A percentile compares a stretch with the other conserved stretches of the same genome.
Conservation (phyloP, 805 yeast species). For the Saturnispora hagleri region DNA sequence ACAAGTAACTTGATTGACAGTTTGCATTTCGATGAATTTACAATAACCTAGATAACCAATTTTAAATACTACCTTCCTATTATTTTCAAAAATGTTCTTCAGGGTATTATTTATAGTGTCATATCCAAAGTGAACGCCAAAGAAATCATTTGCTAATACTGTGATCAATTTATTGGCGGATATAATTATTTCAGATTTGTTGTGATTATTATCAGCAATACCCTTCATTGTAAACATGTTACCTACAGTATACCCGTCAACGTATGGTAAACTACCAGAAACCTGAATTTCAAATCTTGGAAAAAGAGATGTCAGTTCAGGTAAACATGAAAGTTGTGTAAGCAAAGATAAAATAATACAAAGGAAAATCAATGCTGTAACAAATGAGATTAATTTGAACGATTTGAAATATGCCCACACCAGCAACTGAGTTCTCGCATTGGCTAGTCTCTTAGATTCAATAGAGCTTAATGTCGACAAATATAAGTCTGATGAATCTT, state of each 20-base stretch:
- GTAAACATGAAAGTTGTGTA: slow-evolving; percentile 27
- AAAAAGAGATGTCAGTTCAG: slow-evolving; percentile 25
- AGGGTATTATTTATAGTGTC: slow-evolving; percentile 13
- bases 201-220: background rate
- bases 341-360: slow-evolving; percentile 19
- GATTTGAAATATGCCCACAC: slow-evolving; percentile 18
- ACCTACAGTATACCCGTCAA: background rate
- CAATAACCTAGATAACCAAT: slow-evolving; percentile 44
- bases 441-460: slow-evolving; percentile 5
- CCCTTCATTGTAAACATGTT: background rate
- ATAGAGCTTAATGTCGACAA: background rate
- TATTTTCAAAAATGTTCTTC: slow-evolving; percentile 36
- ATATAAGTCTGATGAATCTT: background rate
- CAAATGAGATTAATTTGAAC: slow-evolving; percentile 16
- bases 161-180: background rate
- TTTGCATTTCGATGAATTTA: slow-evolving; percentile 18
- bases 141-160: slow-evolving; percentile 22
- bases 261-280: background rate
- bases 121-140: slow-evolving; percentile 36
- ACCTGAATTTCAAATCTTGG: slow-evolving; percentile 36
- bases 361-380: slow-evolving; percentile 20
- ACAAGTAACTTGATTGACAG: slow-evolving; percentile 1
- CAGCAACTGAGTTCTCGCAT: slow-evolving; percentile 5
- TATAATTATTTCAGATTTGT: background rate
- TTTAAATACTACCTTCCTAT: slow-evolving; percentile 32